These are phyloP conservation scores for Pseudocercospora cruenta DNA, from an alignment of 2,329 filamentous ascomycete genomes.

Conservation along the genomic window DNA sequence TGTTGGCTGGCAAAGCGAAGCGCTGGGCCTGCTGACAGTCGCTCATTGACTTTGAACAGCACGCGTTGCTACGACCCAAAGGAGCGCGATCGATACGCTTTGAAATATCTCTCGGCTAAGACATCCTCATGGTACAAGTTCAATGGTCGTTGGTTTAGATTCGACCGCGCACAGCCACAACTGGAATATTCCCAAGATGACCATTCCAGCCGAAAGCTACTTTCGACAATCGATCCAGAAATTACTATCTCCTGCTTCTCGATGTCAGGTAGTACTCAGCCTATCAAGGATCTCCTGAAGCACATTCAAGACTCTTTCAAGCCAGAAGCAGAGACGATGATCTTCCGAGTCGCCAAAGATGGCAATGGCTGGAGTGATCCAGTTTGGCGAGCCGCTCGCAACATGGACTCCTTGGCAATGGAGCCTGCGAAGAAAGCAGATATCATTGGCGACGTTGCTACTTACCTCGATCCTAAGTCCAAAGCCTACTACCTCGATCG, in stretches of 20 bases:
- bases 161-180: neutral
- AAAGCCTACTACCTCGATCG: constrained; percentile 84
- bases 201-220: neutral
- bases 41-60: neutral
- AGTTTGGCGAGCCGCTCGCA: constrained; percentile 63
- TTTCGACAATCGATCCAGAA: constrained; percentile 13
- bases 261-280: constrained; percentile 34
- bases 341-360: constrained; percentile 27
- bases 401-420: constrained; percentile 73
- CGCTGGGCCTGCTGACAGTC: neutral
- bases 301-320: constrained; percentile 49
- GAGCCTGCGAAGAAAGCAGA: constrained; percentile 66
- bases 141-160: neutral
- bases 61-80: neutral
- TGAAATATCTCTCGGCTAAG: neutral
- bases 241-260: constrained; percentile 29
- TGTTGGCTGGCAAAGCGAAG: neutral
- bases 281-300: constrained; percentile 47
- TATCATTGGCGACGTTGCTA: constrained; percentile 71
- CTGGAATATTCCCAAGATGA: neutral
- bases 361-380: constrained; percentile 41
- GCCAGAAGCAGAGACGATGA: constrained; percentile 27
- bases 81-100: neutral
- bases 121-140: neutral
- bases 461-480: constrained; percentile 71